Evolutionary conservation across 1,284 basidiomycete genomes (phyloP), one percentile per base, ranked within the genome.

Genomic region (Schizophyllum commune): DNA sequence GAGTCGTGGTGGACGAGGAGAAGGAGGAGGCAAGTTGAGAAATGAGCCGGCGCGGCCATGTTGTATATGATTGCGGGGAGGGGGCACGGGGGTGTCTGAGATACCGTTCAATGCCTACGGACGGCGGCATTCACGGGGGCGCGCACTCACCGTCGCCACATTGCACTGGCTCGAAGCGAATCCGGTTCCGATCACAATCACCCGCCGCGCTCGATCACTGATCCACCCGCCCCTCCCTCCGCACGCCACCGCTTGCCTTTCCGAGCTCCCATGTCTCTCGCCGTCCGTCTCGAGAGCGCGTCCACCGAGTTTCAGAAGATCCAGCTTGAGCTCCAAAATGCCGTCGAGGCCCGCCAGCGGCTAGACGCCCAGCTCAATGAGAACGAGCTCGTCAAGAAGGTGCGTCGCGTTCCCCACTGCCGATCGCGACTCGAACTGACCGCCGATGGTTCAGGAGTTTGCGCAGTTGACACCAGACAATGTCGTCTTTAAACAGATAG

Each of bases 341-440:
- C 83, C 4, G 87, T 97, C 52, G 92, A 93, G 65, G 88, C 86
- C 15, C 80, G 91, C 55, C 92, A 96, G 69, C 81, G 85, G 58
- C 80, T 97, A 20, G 94, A 95, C 66, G 87, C 94, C 0, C 96
- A 98, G 72, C 78, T 91, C 57, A 89, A 89, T 17, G 96, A 98
- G 77, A 98, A 96, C 75, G 90, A 96, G 73, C 79, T 87, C 61
- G 96, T 98, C 51, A 86, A 94, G 69, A 94, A 96, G 84, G 95
- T 90, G 61, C 19, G 73, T 66, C 33, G 7, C 6, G 8, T n/a
- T 33, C 55, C 55, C 20, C 52, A 53, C 32, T 63, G 2, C 32
- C 20, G 9, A 32, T 20, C 54, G 53, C 52, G 19, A 33, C 58
- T 57, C 53, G 56, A 21, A 1, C 56, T 21, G 21, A 34, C 32